phyloP scores from a whole-genome alignment of 148 eudicot species.

The Silene conica region DNA sequence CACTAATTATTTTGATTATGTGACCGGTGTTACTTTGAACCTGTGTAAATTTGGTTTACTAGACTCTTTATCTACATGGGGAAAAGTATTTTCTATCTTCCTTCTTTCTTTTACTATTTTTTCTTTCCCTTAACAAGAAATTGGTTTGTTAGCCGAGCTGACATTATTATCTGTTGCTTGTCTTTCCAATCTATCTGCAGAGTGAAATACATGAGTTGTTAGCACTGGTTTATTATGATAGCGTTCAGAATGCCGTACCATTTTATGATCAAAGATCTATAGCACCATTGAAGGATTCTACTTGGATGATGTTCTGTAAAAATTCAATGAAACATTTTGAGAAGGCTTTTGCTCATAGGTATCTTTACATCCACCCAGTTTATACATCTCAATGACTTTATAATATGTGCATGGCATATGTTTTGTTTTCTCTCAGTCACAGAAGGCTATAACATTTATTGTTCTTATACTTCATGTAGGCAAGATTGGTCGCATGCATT shows the following conservation, averaged over 20 bases:
- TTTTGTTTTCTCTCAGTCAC: background rate
- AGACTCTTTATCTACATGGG: background rate
- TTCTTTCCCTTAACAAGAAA: background rate
- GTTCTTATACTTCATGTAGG: conserved; percentile 36
- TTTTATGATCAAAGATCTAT: conserved; percentile 84
- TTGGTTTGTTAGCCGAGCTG: conserved; percentile 6
- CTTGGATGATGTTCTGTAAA: conserved; percentile 75
- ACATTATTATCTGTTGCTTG: background rate
- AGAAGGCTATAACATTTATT: conserved; percentile 6
- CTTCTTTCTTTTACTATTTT: background rate
- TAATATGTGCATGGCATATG: background rate
- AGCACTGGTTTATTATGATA: conserved; percentile 96
- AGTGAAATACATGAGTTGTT: conserved; percentile 94
- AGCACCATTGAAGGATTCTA: conserved; percentile 60
- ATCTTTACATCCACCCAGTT: conserved; percentile 15
- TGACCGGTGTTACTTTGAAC: background rate
- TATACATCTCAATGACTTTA: background rate
- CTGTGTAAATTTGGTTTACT: background rate
- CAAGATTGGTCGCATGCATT: conserved; percentile 95
- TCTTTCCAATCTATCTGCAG: conserved; percentile 39
- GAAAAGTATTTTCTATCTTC: background rate
- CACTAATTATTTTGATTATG: background rate
- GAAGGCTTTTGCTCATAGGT: conserved; percentile 86
- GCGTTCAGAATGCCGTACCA: conserved; percentile 90
- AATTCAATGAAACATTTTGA: conserved; percentile 85